These are phyloP conservation scores for Clarireedia homoeocarpa DNA, from an alignment of 2,329 filamentous ascomycete species.

Conservation along the genomic window DNA sequence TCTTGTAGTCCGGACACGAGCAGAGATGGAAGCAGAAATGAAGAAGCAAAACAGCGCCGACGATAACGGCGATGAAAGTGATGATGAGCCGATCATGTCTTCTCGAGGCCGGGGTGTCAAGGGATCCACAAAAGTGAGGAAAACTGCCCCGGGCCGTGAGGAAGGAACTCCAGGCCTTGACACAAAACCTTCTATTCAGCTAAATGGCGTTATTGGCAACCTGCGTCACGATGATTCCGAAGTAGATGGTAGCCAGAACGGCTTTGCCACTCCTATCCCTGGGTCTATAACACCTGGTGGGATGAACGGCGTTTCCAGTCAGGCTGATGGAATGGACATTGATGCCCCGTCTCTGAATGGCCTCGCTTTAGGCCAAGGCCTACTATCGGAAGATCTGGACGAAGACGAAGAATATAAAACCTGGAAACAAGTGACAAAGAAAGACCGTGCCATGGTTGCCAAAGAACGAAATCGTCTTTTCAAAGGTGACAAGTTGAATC, in stretches of 20 bases:
- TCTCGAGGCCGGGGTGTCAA: constrained; percentile 74
- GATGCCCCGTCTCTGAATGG: constrained; percentile 68
- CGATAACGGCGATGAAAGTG: constrained; percentile 79
- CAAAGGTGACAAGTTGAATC: constrained; percentile 73
- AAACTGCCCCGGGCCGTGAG: constrained; percentile 62
- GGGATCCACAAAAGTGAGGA: constrained; percentile 57
- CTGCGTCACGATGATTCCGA: constrained; percentile 67
- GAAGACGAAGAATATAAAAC: constrained; percentile 94
- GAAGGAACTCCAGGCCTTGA: constrained; percentile 74
- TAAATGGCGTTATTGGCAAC: constrained; percentile 55
- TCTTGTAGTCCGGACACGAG: constrained; percentile 79
- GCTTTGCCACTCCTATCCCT: constrained; percentile 73
- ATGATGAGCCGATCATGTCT: constrained; percentile 97
- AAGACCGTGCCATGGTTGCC: constrained; percentile 78
- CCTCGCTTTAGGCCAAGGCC: constrained; percentile 53
- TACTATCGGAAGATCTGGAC: constrained; percentile 66
- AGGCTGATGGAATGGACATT: constrained; percentile 79
- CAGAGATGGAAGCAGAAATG: constrained; percentile 86
- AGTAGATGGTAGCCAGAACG: constrained; percentile 71
- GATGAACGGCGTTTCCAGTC: constrained; percentile 62
- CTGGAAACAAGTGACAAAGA: constrained; percentile 99
- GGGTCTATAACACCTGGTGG: constrained; percentile 69
- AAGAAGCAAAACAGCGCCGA: constrained; percentile 80
- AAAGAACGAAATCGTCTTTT: constrained; percentile 84
- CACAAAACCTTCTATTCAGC: constrained; percentile 62